These are phyloP conservation scores for Pseudogymnoascus sp. DNA, from an alignment of 2,329 filamentous ascomycete species.

Conservation along the genomic window DNA sequence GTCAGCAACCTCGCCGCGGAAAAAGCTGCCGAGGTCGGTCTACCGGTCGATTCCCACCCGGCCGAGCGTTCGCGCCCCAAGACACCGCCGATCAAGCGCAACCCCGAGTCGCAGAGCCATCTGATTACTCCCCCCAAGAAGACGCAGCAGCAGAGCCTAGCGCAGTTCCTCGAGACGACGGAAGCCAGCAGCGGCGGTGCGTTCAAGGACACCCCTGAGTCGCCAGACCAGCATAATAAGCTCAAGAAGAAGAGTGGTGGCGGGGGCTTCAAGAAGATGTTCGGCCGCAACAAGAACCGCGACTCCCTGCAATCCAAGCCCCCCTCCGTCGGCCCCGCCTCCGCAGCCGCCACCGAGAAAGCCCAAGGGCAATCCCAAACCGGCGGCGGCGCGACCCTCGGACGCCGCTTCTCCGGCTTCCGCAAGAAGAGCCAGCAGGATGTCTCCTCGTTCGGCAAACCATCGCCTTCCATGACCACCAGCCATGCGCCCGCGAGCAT, in stretches of 20 bases:
- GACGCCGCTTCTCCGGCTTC: constrained; percentile 34
- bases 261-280: constrained; percentile 55
- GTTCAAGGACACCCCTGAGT: neutral
- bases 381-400: constrained; percentile 25
- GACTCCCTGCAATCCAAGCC: constrained; percentile 38
- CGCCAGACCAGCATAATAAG: constrained; percentile 37
- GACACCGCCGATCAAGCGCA: neutral
- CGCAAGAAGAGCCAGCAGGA: constrained; percentile 29
- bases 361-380: constrained; percentile 27
- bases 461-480: constrained; percentile 16
- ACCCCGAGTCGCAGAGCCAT: neutral
- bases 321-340: constrained; percentile 35
- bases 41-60: constrained; percentile 22
- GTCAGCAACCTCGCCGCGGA: constrained; percentile 25
- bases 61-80: constrained; percentile 7
- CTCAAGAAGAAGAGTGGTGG: constrained; percentile 41
- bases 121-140: neutral
- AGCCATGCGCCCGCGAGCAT: constrained; percentile 23
- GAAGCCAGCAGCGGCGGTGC: neutral
- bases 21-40: constrained; percentile 27
- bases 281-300: constrained; percentile 53
- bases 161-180: neutral
- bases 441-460: constrained; percentile 6
- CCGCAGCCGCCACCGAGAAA: constrained; percentile 45
- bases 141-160: neutral